phyloP scores from a whole-genome alignment of 1,284 basidiomycete genomes.

The Moniliophthora roreri region DNA sequence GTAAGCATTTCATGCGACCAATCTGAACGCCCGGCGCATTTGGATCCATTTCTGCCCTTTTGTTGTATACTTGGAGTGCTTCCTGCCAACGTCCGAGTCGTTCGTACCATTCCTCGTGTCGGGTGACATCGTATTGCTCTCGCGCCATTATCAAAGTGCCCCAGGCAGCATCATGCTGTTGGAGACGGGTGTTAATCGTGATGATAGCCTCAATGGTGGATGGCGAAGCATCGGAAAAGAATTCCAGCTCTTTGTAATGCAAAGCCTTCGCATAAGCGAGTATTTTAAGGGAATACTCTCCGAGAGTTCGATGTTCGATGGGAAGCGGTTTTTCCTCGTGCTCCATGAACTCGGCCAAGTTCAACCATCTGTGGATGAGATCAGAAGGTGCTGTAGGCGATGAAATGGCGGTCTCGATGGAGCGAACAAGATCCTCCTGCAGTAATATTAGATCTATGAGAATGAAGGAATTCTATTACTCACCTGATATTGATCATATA shows the following conservation, averaged over 20 bases:
- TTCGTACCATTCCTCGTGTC: slow-evolving; percentile 98
- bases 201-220: slow-evolving; percentile 94
- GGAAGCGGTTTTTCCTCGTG: slow-evolving; percentile 97
- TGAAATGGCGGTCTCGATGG: slow-evolving; percentile 89
- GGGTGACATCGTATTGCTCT: slow-evolving; percentile 81
- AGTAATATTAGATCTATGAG: background rate
- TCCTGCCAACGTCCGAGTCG: slow-evolving; percentile 97
- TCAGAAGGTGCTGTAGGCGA: slow-evolving; percentile 82
- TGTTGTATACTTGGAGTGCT: slow-evolving; percentile 86
- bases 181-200: slow-evolving; percentile 95
- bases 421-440: slow-evolving; percentile 90
- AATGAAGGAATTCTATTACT: slow-evolving; percentile 17
- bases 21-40: slow-evolving; percentile 73
- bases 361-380: slow-evolving; percentile 91
- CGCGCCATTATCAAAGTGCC: slow-evolving; percentile 89
- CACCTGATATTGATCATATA: slow-evolving; percentile 96
- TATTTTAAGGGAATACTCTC: slow-evolving; percentile 92
- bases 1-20: slow-evolving; percentile 94
- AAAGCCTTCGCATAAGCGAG: slow-evolving; percentile 97
- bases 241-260: slow-evolving; percentile 99
- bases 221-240: slow-evolving; percentile 87
- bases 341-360: slow-evolving; percentile 99
- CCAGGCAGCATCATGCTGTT: slow-evolving; percentile 96
- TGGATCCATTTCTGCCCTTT: slow-evolving; percentile 71
- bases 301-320: slow-evolving; percentile 91